Conservation (phyloP, 768 basidiomycete genomes). For the Cystoderma amianthinum region DNA sequence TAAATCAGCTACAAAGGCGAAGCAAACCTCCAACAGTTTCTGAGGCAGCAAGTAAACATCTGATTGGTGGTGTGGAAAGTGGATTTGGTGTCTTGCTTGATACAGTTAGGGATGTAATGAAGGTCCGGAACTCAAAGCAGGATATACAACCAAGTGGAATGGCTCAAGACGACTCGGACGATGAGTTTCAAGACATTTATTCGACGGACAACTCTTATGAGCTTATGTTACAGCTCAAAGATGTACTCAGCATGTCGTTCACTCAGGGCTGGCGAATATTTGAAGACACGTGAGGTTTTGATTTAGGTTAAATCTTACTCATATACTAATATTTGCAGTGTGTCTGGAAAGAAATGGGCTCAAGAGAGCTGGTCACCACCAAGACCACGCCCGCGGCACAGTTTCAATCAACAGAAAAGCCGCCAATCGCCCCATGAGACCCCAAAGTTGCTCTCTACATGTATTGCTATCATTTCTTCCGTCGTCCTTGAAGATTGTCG, state of each 20-base stretch:
- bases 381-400: slow-evolving; percentile 38
- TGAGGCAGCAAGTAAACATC: slow-evolving; percentile 25
- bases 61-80: slow-evolving; percentile 17
- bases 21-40: slow-evolving; percentile 46
- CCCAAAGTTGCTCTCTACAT: slow-evolving; percentile 46
- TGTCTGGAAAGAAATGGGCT: no score
- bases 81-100: slow-evolving; percentile 35
- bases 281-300: slow-evolving; percentile 51
- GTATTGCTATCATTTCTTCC: slow-evolving; percentile 54
- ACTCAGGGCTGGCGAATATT: slow-evolving; percentile 60
- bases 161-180: slow-evolving; percentile 40
- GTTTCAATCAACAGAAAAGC: slow-evolving; percentile 26
- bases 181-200: slow-evolving; percentile 37
- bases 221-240: slow-evolving; percentile 55
- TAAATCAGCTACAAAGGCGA: slow-evolving; percentile 56
- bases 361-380: no score
- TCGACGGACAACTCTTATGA: slow-evolving; percentile 63
- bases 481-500: slow-evolving; percentile 70
- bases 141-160: slow-evolving; percentile 12
- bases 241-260: slow-evolving; percentile 49
- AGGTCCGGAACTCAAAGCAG: slow-evolving; percentile 18
- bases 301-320: no score
- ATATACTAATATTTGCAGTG: no score
- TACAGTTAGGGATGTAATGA: slow-evolving; percentile 37
- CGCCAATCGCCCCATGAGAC: slow-evolving; percentile 4